phyloP scores from a whole-genome alignment of 1,139 yeast genomes.

The Candida dubliniensis region DNA sequence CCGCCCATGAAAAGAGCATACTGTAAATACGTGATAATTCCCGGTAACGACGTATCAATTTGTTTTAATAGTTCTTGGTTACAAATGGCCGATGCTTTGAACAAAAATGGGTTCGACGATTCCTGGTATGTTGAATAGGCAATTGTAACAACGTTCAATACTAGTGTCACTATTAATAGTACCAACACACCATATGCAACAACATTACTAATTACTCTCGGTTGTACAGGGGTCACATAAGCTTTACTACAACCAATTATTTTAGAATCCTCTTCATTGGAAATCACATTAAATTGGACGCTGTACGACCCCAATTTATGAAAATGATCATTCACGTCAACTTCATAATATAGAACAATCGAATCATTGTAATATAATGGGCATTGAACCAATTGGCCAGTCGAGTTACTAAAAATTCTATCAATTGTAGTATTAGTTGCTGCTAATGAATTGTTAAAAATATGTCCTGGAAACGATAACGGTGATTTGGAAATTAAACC shows the following conservation, averaged over 20 bases:
- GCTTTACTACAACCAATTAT: conserved; percentile 50
- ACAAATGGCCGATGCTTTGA: conserved; percentile 61
- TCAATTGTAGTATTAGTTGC: conserved; percentile 19
- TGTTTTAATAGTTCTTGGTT: conserved; percentile 57
- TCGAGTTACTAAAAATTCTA: conserved; percentile 25
- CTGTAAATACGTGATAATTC: conserved; percentile 53
- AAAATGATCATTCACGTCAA: conserved; percentile 33
- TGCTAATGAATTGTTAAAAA: conserved; percentile 11
- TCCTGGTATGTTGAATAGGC: conserved; percentile 62
- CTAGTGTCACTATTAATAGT: conserved; percentile 42
- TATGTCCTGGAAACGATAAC: background rate
- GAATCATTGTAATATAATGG: conserved; percentile 46
- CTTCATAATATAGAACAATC: conserved; percentile 38
- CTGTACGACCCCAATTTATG: conserved; percentile 45
- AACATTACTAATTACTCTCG: conserved; percentile 30
- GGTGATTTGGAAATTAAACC: background rate
- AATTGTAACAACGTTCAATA: conserved; percentile 44
- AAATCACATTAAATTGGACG: conserved; percentile 38
- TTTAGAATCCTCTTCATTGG: conserved; percentile 33
- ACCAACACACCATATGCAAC: conserved; percentile 42
- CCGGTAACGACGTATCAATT: conserved; percentile 55
- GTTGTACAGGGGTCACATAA: conserved; percentile 51
- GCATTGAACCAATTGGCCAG: conserved; percentile 35
- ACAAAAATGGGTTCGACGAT: conserved; percentile 56
- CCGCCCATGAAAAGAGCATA: conserved; percentile 60